A percentile compares a stretch with the other conserved stretches of the same genome.
These are phyloP conservation scores for Chaetoscypha palmicola DNA, from an alignment of 2,329 filamentous ascomycete species.

Conservation along the genomic window DNA sequence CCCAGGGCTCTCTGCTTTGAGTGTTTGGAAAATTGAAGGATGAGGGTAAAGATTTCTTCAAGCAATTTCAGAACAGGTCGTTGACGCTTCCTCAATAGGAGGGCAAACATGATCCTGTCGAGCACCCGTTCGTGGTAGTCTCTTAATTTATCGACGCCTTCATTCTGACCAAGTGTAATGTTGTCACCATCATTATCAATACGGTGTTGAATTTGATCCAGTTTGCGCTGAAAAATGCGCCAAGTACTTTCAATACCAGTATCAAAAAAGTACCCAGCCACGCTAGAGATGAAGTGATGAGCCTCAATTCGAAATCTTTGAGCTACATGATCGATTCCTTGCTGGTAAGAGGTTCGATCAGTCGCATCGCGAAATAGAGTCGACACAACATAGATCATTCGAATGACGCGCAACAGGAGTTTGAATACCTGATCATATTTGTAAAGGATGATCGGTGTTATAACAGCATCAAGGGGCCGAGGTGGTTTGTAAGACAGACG, in stretches of 20 bases:
- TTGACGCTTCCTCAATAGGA: conserved; percentile 70
- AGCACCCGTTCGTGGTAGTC: conserved; percentile 66
- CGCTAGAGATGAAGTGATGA: conserved; percentile 66
- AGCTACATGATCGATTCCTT: conserved; percentile 18
- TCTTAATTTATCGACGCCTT: conserved; percentile 60
- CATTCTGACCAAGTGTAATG: conserved; percentile 36
- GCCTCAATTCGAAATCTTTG: conserved; percentile 65
- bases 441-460: conserved; percentile 61
- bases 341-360: conserved; percentile 26
- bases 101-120: conserved; percentile 65
- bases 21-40: conserved; percentile 64
- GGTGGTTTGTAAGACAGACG: conserved; percentile 78
- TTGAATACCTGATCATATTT: conserved; percentile 86
- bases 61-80: conserved; percentile 64
- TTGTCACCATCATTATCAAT: conserved; percentile 40
- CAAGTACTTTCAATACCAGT: conserved; percentile 68
- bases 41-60: conserved; percentile 65
- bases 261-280: conserved; percentile 75
- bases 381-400: conserved; percentile 71
- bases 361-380: conserved; percentile 55
- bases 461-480: conserved; percentile 60
- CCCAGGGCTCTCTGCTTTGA: conserved; percentile 37
- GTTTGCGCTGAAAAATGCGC: conserved; percentile 58
- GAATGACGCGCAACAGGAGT: conserved; percentile 65
- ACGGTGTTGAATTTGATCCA: conserved; percentile 55